These are phyloP conservation scores for Solanum tarapatanum DNA, from an alignment of 257 asterid genomes.

Conservation along the genomic window DNA sequence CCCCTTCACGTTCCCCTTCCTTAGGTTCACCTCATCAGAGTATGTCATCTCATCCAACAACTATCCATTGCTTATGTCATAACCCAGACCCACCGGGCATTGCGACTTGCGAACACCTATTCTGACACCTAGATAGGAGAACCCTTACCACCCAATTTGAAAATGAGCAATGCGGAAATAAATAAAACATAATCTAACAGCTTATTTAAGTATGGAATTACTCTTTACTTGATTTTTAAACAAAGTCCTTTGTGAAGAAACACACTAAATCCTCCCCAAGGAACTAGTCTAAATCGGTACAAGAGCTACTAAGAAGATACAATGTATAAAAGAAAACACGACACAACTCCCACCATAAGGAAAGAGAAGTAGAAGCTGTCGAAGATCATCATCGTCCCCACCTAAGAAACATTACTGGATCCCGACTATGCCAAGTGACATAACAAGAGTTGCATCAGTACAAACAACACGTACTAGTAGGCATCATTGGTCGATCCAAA, in stretches of 20 bases:
- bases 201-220: neutral
- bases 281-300: neutral
- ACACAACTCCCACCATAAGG: neutral
- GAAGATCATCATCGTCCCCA: neutral
- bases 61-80: neutral
- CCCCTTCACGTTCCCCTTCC: neutral
- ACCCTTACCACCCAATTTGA: neutral
- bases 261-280: neutral
- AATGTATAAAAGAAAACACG: neutral
- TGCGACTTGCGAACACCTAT: neutral
- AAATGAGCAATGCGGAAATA: neutral
- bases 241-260: neutral
- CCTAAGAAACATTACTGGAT: neutral
- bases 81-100: neutral
- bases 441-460: neutral
- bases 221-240: neutral
- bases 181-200: no score
- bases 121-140: neutral
- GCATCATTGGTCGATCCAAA: neutral
- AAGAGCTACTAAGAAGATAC: neutral
- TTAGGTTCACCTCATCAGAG: neutral
- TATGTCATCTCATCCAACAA: neutral
- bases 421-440: no score
- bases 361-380: neutral
- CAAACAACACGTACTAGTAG: neutral